phyloP scores from a whole-genome alignment of 441 rosid genomes.

The Omphalea diandra region DNA sequence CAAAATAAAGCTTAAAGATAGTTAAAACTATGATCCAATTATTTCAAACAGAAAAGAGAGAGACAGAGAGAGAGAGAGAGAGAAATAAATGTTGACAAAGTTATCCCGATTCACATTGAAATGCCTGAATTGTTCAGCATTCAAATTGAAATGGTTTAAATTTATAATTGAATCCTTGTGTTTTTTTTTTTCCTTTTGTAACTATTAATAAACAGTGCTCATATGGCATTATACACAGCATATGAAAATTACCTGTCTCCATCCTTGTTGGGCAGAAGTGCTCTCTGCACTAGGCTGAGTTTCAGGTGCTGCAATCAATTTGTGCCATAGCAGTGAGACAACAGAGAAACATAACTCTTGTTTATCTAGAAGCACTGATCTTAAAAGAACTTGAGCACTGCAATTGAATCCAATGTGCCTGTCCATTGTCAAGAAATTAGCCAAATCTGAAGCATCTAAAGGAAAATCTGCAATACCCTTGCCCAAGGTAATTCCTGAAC shows the following conservation, averaged over 20 bases:
- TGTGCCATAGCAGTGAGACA: conserved; percentile 95
- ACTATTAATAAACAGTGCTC: background rate
- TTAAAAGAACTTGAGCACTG: conserved; percentile 81
- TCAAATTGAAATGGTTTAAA: background rate
- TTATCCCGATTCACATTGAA: background rate
- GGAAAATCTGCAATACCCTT: conserved; percentile 65
- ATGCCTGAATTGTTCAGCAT: background rate
- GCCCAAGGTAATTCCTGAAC: conserved; percentile 54
- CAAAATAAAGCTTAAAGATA: background rate
- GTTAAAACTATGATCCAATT: background rate
- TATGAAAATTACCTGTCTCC: conserved; percentile 82
- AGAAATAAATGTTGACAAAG: no score
- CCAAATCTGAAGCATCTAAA: conserved; percentile 92
- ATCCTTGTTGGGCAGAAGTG: conserved; percentile 99
- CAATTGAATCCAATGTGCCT: conserved; percentile 91
- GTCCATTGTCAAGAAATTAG: conserved; percentile 93
- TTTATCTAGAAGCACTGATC: conserved; percentile 88
- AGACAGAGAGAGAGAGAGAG: background rate
- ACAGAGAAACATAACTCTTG: conserved; percentile 96
- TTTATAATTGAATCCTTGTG: background rate
- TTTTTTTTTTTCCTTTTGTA: background rate
- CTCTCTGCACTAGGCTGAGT: conserved; percentile 90
- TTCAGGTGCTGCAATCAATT: conserved; percentile 90
- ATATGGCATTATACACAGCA: background rate
- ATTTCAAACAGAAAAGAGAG: background rate